Conservation (phyloP, 257 asterid genomes). For the Rhazya stricta region DNA sequence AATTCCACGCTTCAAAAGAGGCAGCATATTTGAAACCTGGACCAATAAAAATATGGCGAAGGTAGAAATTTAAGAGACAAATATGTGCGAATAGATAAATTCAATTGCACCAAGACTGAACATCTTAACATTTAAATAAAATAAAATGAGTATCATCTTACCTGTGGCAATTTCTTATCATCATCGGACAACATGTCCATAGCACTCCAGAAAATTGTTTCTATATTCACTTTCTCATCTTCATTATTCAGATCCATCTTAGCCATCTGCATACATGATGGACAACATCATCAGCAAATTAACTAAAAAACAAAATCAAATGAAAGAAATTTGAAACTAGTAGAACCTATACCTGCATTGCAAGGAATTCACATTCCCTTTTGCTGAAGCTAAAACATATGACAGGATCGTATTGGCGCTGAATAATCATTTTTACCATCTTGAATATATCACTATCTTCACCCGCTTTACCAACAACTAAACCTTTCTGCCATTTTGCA, state of each 20-base stretch:
- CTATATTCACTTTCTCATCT: slow-evolving; percentile 78
- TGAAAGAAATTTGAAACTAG: not conserved
- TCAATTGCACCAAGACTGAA: not conserved
- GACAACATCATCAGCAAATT: not conserved
- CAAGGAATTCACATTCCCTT: slow-evolving; percentile 96
- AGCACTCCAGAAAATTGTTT: slow-evolving; percentile 98
- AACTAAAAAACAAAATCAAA: not conserved
- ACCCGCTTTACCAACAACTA: slow-evolving; percentile 68
- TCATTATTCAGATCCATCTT: slow-evolving; percentile 85
- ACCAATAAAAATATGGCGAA: slow-evolving; percentile 5
- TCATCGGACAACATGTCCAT: slow-evolving; percentile 99
- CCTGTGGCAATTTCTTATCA: slow-evolving; percentile 96
- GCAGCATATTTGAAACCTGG: slow-evolving; percentile 92
- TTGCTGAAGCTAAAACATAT: slow-evolving; percentile 99
- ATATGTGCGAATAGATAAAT: not conserved
- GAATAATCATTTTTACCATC: slow-evolving; percentile 95
- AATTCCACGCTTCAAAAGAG: slow-evolving; percentile 88
- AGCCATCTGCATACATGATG: slow-evolving; percentile 60
- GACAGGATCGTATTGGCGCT: slow-evolving; percentile 94
- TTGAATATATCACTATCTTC: slow-evolving; percentile 92
- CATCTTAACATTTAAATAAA: slow-evolving; percentile 13
- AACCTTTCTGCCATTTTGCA: slow-evolving; percentile 72
- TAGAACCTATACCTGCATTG: slow-evolving; percentile 76
- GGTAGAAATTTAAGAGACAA: slow-evolving; percentile 1
- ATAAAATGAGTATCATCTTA: slow-evolving; percentile 20